Evolutionary conservation across 257 asterid genomes (phyloP), one percentile per base, ranked within the genome.

Genomic region (Solanum piurae): DNA sequence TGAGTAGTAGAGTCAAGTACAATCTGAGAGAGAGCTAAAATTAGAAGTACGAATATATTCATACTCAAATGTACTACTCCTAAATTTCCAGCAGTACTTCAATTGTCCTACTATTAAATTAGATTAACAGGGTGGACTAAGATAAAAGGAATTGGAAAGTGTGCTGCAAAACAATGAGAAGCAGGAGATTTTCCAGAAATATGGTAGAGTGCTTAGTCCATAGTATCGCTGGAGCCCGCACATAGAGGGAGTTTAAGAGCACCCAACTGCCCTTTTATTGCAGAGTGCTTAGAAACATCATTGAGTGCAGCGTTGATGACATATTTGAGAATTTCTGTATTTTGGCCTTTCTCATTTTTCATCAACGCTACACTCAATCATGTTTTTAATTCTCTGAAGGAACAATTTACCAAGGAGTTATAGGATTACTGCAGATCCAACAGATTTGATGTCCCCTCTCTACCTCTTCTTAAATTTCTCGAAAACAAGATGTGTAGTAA

Each of bases 221-320:
- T 55, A 55, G 64, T 16, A 18, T 18, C 4, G 11, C 64, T 16
- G n/a, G n/a, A 52, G 9, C 9, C 62, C 4, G 9, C 62, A 52
- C n/a, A 52, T 52, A 52, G 23, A 52, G n/a, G 25, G 11, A 55
- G 64, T 55, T 55, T 55, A 20, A 55, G 25, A 6, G 25, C 64
- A 0, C 23, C 10, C 5, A 55, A 55, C 64, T 55, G n/a, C 10
- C 25, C 1, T 18, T 18, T 55, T 71, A 72, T 33, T 5, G 4
- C 64, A 44, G 83, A 44, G 88, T 18, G 52, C 68, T 77, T 76
- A 79, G 33, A 87, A 49, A 77, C 86, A 40, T 77, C 9, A 87
- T 87, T 87, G 89, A 87, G 89, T 87, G 89, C 89, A 77, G 89
- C 89, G 89, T 87, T 87, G 89, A 87, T 87, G 86, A 77, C 31